Evolutionary conservation across 1,284 basidiomycete genomes (phyloP), one percentile per base, ranked within the genome.

Genomic region (Cryptococcus wingfieldii): DNA sequence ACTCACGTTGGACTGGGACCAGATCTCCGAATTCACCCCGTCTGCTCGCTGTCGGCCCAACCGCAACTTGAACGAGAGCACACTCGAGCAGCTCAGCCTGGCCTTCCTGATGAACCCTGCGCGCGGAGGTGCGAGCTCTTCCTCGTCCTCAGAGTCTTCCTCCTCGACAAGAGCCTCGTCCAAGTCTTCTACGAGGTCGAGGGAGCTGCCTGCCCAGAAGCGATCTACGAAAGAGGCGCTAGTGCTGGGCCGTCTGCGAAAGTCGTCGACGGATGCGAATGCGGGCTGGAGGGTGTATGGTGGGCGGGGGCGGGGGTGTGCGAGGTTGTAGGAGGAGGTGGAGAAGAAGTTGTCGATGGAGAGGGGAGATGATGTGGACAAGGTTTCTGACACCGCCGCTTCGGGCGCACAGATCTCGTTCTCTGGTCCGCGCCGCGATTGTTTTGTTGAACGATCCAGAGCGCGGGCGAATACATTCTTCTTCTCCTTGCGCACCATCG

Each of bases 21-120:
- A 53, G 19, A 53, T 28, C 37, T 53, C 51, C 18, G 51, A 53
- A 23, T 46, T 37, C 51, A 47, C 45, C 27, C 43, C 51, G 23
- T 52, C 51, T 12, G 23, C 39, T 27, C 42, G 44, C 28, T 19
- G 43, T 45, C 51, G 14, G 44, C 43, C 44, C 34, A n/a, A 23
- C 51, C 31, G 31, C 31, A 34, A 10, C 31, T 34, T 34, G 5
- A 52, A 18, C 31, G 39, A 44, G n/a, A 52, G 19, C 6, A 52
- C 25, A 38, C 51, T 52, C 51, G 44, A 42, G 43, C 51, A 52
- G 12, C 27, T 52, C 42, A 52, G 39, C 43, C 34, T 52, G 12
- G 51, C 51, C 27, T 28, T 52, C 34, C 41, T 28, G 7, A 23
- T n/a, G 43, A 52, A 38, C 18, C 37, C 31, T 39, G 19, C n/a